These are phyloP conservation scores for Penicillium paradoxum DNA, from an alignment of 495 filamentous ascomycete species.

Conservation along the genomic window DNA sequence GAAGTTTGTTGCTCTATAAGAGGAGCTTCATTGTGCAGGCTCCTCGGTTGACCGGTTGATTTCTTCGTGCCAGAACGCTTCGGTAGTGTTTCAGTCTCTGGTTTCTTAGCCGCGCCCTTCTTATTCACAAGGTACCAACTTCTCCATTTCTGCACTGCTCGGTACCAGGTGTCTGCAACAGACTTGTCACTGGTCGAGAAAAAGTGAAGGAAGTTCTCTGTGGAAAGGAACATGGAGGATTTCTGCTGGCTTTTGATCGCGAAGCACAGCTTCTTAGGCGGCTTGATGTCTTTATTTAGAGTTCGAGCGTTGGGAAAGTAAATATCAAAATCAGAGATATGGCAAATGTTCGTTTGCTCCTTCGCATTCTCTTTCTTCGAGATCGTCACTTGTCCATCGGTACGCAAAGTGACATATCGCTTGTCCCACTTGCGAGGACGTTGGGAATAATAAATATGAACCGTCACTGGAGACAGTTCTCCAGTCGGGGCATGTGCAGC, in stretches of 20 bases:
- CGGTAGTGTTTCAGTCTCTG: constrained; percentile 19
- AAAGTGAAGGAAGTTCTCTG: constrained; percentile 84
- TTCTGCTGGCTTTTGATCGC: constrained; percentile 94
- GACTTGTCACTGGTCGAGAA: constrained; percentile 72
- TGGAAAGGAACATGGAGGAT: constrained; percentile 73
- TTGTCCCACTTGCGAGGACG: constrained; percentile 83
- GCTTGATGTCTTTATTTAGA: constrained; percentile 57
- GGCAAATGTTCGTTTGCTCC: constrained; percentile 67
- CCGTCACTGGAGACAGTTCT: constrained; percentile 57
- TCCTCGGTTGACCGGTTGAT: constrained; percentile 33
- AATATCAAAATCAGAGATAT: constrained; percentile 91
- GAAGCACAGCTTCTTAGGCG: constrained; percentile 75
- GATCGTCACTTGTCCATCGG: constrained; percentile 69
- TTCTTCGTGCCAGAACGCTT: constrained; percentile 21
- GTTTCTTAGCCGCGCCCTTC: constrained; percentile 48
- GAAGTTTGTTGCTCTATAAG: constrained; percentile 32
- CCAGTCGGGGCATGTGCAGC: constrained; percentile 49
- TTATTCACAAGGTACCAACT: constrained; percentile 79
- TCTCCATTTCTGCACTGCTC: constrained; percentile 70
- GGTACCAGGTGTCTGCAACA: constrained; percentile 62
- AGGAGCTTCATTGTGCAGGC: neutral
- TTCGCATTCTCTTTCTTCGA: constrained; percentile 60
- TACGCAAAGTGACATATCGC: constrained; percentile 66
- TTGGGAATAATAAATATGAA: constrained; percentile 75
- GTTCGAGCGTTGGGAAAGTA: constrained; percentile 68